Evolutionary conservation across 768 basidiomycete species (phyloP), one percentile per base, ranked within the genome.

Genomic region (Albatrellus ellisii): DNA sequence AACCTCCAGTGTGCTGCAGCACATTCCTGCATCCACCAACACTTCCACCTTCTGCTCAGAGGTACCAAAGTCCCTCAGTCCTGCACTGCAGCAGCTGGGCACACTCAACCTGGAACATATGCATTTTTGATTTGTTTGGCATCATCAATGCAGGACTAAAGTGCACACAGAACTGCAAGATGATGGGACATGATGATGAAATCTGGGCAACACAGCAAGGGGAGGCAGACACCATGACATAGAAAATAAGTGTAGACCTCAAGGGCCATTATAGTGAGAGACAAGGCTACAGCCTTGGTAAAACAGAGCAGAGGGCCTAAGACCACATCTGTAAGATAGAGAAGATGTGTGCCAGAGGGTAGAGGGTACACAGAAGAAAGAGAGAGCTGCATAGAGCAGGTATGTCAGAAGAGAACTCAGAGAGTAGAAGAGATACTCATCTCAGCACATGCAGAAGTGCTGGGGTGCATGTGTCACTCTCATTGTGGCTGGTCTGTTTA

Each of bases 151-250:
- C 41, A 11, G 51, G 46, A 52, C 51, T 41, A 39, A 46, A 50
- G 44, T 73, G 74, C 58, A 61, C 41, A 52, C 5, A 41, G 44
- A 32, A 32, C 18, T n/a, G 15, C 2, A 47, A 56, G 14, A 69
- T 70, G 36, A 12, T 54, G 67, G 26, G 72, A 67, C 55, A 59
- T 48, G 78, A 72, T n/a, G n/a, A n/a, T n/a, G n/a, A n/a, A n/a
- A n/a, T n/a, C 36, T 78, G 68, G 71, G 70, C 72, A 37, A 69
- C 75, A 17, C 77, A 74, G 50, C 74, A 75, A 41, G 73, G 69
- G 26, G 90, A 84, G 53, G 63, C 89, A 34, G 75, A 82, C 48
- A 77, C 84, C 42, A 82, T 91, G 75, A 69, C 71, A 26, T n/a
- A n/a, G n/a, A n/a, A n/a, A n/a, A n/a, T n/a, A n/a, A n/a, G n/a